Conservation (phyloP, 306 rosid genomes). For the Quercus agrifolia region DNA sequence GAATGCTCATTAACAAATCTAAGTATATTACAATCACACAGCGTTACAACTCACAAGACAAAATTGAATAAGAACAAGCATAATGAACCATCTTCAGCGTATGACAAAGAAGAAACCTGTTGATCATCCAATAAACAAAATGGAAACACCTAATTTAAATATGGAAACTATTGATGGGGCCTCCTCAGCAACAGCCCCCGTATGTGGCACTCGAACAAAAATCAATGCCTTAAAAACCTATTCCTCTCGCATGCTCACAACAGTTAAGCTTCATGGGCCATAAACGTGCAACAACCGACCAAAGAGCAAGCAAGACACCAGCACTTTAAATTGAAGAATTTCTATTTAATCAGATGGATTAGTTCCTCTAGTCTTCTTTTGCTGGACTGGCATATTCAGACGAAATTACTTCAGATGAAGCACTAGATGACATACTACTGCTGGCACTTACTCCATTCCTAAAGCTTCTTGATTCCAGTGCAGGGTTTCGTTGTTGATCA, state of each 20-base stretch:
- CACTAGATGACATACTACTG: conserved; percentile 43
- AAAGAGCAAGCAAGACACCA: conserved; percentile 22
- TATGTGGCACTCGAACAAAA: conserved; percentile 44
- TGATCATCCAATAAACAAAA: conserved; percentile 20
- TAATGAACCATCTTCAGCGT: conserved; percentile 19
- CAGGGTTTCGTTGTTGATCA: conserved; percentile 44
- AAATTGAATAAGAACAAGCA: conserved; percentile 48
- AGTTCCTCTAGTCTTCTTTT: conserved; percentile 45
- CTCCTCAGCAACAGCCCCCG: conserved; percentile 30
- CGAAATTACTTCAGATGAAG: conserved; percentile 60
- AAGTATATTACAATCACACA: conserved; percentile 13
- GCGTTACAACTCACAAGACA: conserved; percentile 29
- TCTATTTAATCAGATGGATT: conserved; percentile 1
- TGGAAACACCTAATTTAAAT: conserved; percentile 21
- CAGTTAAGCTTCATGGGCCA: conserved; percentile 17
- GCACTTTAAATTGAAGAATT: conserved; percentile 31
- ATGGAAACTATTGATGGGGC: conserved; percentile 32
- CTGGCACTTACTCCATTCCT: conserved; percentile 36
- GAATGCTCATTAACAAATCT: not conserved
- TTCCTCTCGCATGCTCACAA: conserved; percentile 28
- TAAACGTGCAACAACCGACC: conserved; percentile 15
- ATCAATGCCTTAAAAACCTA: conserved; percentile 37
- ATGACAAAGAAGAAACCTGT: conserved; percentile 19
- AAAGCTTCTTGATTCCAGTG: conserved; percentile 27
- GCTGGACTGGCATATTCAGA: conserved; percentile 35